These are phyloP conservation scores for Saturnispora hagleri DNA, from an alignment of 805 yeast genomes.

Conservation along the genomic window DNA sequence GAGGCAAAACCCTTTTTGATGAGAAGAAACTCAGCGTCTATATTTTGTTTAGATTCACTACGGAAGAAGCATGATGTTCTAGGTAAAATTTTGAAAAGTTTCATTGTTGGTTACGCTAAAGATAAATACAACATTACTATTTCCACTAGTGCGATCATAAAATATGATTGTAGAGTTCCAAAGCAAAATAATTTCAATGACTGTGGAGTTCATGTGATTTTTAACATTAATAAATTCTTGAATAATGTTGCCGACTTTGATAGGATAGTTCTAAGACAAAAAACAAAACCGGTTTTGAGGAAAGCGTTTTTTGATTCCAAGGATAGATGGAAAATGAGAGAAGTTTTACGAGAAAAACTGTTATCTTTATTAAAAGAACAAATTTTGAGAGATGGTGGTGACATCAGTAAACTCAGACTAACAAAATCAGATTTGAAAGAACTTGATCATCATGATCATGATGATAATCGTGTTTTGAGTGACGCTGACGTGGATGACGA, in stretches of 20 bases:
- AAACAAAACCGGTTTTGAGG: conserved; percentile 7
- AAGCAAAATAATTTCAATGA: conserved; percentile 84
- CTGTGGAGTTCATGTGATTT: conserved; percentile 88
- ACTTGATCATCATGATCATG: not conserved
- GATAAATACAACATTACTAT: conserved; percentile 49
- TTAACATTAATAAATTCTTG: conserved; percentile 55
- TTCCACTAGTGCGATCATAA: conserved; percentile 34
- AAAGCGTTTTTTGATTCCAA: conserved; percentile 18
- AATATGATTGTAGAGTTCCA: conserved; percentile 44
- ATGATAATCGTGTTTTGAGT: not conserved
- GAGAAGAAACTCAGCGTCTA: conserved; percentile 27
- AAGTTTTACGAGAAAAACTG: conserved; percentile 18
- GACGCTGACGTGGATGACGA: conserved; percentile 7
- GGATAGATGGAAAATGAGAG: conserved; percentile 21
- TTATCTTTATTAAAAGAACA: conserved; percentile 22
- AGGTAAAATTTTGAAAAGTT: conserved; percentile 43
- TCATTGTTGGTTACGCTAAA: conserved; percentile 58
- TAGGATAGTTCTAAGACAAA: conserved; percentile 15
- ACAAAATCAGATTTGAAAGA: conserved; percentile 5
- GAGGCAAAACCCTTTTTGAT: not conserved
- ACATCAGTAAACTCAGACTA: conserved; percentile 18
- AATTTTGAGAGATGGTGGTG: conserved; percentile 19
- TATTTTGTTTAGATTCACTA: conserved; percentile 70
- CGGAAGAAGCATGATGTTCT: conserved; percentile 48
- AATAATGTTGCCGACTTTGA: conserved; percentile 37